Evolutionary conservation across 2,329 filamentous ascomycete species (phyloP), one percentile per base, ranked within the genome.

Genomic region (Fusarium oligoseptatum): DNA sequence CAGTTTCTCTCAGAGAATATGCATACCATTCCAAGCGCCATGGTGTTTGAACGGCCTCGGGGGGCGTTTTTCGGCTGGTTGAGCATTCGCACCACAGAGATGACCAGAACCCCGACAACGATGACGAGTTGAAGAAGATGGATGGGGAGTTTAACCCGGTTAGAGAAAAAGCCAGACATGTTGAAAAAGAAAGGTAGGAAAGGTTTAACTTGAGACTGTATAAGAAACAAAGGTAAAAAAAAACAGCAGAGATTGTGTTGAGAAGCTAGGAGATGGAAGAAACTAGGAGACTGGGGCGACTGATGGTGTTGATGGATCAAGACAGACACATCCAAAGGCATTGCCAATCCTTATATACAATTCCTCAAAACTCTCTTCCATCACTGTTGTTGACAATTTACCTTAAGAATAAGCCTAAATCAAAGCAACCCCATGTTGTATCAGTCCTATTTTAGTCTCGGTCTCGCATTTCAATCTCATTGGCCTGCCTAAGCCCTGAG

Each of bases 11-110:
- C 5, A 24, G 2, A 4, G 20, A 3, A 0, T 6, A 27, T 24
- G 11, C 22, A n/a, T 58, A 58, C 55, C 55, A 58, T 58, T 58
- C 55, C 55, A 22, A 58, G 55, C 6, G 55, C 55, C 55, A 58
- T 58, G n/a, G 34, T 58, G 20, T 17, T 58, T 8, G 55, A 58
- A 5, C 55, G 55, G 3, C 55, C 55, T 58, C 55, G 17, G 1
- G 55, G 55, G 9, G 55, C 55, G 15, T 58, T 58, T 37, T 58
- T 58, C 20, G 55, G 55, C 22, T 39, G 55, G 32, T 58, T 58
- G 4, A 58, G 14, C 55, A 58, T 58, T 58, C 34, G 55, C 12
- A 58, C 32, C 9, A 58, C 55, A 1, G 55, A 58, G n/a, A 58
- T 15, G 55, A 58, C 22, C 1, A 58, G 55, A 15, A 58, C 55